A percentile compares a stretch with the other conserved stretches of the same genome.
phyloP scores from a whole-genome alignment of 2,329 filamentous ascomycete genomes.

The Dactylellina haptotyla region DNA sequence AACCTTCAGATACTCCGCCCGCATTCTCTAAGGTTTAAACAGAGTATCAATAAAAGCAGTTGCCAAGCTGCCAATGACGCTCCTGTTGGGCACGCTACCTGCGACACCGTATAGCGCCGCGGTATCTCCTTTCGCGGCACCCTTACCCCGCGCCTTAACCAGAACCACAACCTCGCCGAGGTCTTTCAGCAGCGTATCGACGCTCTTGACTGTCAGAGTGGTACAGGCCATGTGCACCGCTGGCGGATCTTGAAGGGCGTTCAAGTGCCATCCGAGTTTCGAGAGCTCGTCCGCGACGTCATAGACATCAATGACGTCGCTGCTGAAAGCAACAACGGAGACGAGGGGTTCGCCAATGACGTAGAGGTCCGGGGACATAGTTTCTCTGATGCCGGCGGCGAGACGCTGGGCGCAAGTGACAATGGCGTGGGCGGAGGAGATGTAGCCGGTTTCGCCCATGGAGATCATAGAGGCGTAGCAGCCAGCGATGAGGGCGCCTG shows the following conservation, averaged over 20 bases:
- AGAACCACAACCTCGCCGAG: slow-evolving; percentile 71
- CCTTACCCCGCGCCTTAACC: slow-evolving; percentile 73
- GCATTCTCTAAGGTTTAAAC: slow-evolving; percentile 91
- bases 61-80: slow-evolving; percentile 88
- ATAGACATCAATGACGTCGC: slow-evolving; percentile 88
- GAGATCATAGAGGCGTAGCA: slow-evolving; percentile 94
- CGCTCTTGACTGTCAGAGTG: slow-evolving; percentile 80
- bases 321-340: slow-evolving; percentile 86
- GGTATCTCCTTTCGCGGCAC: slow-evolving; percentile 77
- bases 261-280: slow-evolving; percentile 89
- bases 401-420: slow-evolving; percentile 88
- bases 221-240: slow-evolving; percentile 96
- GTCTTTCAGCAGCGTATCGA: slow-evolving; percentile 81
- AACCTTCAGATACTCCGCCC: too few species aligned
- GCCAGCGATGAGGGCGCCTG: slow-evolving; percentile 91
- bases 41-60: slow-evolving; percentile 90
- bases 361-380: slow-evolving; percentile 77
- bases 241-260: slow-evolving; percentile 88
- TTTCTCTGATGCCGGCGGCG: slow-evolving; percentile 75
- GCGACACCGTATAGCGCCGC: slow-evolving; percentile 94
- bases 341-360: slow-evolving; percentile 87
- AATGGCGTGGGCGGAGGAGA: slow-evolving; percentile 85
- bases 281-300: slow-evolving; percentile 91
- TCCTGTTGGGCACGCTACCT: slow-evolving; percentile 93
- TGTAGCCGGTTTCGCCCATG: slow-evolving; percentile 86